phyloP scores from a whole-genome alignment of 768 basidiomycete genomes.

The Mycena leptocephala region DNA sequence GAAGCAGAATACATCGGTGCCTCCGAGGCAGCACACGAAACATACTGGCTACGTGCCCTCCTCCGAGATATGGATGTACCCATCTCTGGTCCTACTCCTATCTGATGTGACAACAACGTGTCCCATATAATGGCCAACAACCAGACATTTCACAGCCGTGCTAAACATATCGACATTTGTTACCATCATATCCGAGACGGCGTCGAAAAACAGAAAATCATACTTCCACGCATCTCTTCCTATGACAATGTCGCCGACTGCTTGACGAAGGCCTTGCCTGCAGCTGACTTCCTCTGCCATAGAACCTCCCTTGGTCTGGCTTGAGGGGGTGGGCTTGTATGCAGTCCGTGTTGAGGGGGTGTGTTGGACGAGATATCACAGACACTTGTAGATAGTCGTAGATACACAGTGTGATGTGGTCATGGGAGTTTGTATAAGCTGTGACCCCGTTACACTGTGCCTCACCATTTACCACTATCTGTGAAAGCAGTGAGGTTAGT shows the following conservation, averaged over 20 bases:
- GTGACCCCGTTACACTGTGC: no score
- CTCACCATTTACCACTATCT: no score
- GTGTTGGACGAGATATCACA: no score
- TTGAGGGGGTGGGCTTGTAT: no score
- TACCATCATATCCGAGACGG: conserved; percentile 51
- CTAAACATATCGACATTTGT: conserved; percentile 50
- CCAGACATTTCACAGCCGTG: conserved; percentile 39
- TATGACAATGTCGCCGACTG: not conserved
- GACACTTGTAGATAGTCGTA: no score
- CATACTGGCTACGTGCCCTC: conserved; percentile 43
- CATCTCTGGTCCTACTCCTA: conserved; percentile 14
- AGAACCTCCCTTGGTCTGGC: no score
- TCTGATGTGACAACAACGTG: conserved; percentile 33
- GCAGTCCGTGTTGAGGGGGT: no score
- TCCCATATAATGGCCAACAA: conserved; percentile 39
- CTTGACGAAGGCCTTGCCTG: not conserved
- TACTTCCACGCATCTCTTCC: conserved; percentile 14
- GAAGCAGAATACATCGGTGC: conserved; percentile 53
- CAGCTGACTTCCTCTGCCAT: not conserved
- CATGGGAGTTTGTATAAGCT: no score
- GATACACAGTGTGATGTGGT: no score
- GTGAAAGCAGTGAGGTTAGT: no score
- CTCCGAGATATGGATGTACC: conserved; percentile 21
- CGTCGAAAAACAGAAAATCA: conserved; percentile 37
- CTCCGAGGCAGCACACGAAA: conserved; percentile 35